A percentile compares a stretch with the other conserved stretches of the same genome.
Conservation (phyloP, 2,329 filamentous ascomycete species). For the Botrytis porri region DNA sequence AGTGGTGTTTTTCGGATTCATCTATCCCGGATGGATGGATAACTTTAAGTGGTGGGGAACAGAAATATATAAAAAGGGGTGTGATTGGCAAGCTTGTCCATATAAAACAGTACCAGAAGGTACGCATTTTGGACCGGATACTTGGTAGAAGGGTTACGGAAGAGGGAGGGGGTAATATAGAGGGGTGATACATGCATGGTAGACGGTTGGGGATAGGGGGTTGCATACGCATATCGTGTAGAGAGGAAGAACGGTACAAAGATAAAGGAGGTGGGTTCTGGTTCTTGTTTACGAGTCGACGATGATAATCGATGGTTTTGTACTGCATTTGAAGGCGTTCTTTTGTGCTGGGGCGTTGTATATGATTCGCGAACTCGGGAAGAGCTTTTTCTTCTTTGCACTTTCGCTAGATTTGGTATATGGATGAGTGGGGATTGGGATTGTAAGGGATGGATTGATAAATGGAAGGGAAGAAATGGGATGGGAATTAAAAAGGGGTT, state of each 20-base stretch:
- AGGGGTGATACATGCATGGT: not conserved
- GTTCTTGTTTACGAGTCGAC: not conserved
- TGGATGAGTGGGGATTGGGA: not conserved
- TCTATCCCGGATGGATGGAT: slow-evolving; percentile 74
- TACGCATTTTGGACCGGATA: slow-evolving; percentile 62
- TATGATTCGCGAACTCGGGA: not conserved
- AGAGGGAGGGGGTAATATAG: not conserved
- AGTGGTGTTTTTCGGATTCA: slow-evolving; percentile 79
- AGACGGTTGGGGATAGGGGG: not conserved
- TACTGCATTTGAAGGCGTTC: not conserved
- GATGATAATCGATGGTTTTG: not conserved
- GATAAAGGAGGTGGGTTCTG: not conserved
- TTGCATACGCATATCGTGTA: not conserved
- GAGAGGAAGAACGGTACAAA: not conserved
- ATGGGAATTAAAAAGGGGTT: not conserved
- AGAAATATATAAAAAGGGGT: slow-evolving; percentile 78
- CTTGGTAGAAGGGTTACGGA: slow-evolving; percentile 43
- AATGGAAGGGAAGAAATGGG: not conserved
- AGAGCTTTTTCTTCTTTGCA: not conserved
- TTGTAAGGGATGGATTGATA: not conserved
- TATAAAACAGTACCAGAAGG: slow-evolving; percentile 64
- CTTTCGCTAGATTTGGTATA: not conserved
- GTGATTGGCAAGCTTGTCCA: slow-evolving; percentile 79
- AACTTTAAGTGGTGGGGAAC: slow-evolving; percentile 86
- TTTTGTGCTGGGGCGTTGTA: not conserved